Base-by-base conservation (phyloP, 805 yeast genomes). In the Jamesozyma jinghongensis region DNA sequence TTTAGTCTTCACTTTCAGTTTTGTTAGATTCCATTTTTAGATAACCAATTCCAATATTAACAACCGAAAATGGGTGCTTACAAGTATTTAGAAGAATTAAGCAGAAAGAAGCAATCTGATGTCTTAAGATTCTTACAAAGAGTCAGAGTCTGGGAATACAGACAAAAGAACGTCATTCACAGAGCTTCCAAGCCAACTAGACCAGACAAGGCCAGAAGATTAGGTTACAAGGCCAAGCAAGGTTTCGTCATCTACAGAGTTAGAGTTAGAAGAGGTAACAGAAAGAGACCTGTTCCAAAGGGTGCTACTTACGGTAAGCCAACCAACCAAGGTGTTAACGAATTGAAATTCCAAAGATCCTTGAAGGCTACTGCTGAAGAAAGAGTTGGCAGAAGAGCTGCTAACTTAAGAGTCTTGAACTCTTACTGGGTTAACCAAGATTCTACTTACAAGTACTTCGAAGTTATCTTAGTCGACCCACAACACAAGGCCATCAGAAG, bases 281-380 rank as follows among this genome's bases (percentile, higher is more conserved):
- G 98, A 85, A 92, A 92, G 96, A 86, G 95, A 78, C 97, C 97
- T 65, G 97, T 83, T 65, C 87, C 94, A 77, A 92, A 92, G 92
- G 98, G 98, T 85, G 97, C 97, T 67, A 92, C 97, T 70, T 90
- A 92, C 82, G 98, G 98, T 85, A 92, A 92, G 85, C 98, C 98
- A 82, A 92, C 98, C 79, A 92, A 92, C 94, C 95, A 86, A 78
- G 98, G 98, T 85, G 92, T 92, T 61, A 80, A 79, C 79, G 97
- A 92, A 74, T 85, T 92, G 77, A 92, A 92, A 79, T 88, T 87
- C 94, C 98, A 92, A 79, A 86, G 90, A 75, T 82, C 96, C 53
- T 77, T 86, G 73, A 86, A 95, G 75, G 79, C 95, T 62, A 88
- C 96, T 64, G 98, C 98, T 65, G 98, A 92, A 79, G 98, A 92